Evolutionary conservation across 306 rosid species (phyloP), one percentile per base, ranked within the genome.

Genomic region (Ammopiptanthus mongolicus): DNA sequence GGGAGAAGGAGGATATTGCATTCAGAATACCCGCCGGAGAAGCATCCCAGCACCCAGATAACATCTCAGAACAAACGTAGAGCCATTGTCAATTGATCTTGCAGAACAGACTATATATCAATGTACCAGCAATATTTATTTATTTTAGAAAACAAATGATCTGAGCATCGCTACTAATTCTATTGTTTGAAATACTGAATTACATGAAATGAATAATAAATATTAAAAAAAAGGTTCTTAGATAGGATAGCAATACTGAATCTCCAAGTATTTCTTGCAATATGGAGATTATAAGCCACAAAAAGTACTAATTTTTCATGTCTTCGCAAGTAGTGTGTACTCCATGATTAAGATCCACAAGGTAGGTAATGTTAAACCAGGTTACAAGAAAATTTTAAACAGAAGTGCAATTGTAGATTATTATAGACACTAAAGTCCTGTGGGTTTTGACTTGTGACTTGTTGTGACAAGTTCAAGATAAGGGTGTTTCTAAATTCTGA

Each of bases 41-140:
- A 25, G 28, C 28, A 25, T 25, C 28, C 28, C 28, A 3, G 28
- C 28, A 3, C 28, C 2, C 28, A 0, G 1, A 25, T 25, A 25
- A 25, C 28, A 25, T 25, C 3, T 25, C 28, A 25, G 28, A 25
- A 25, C 28, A 25, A 2, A 25, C 3, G 39, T 28, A 48, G 60
- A 72, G 34, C 51, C 37, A 60, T 19, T 69, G 74, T 62, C 48
- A 55, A 69, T 23, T 64, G 39, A 76, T 76, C 73, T 46, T 34
- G 48, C 12, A 68, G 42, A 76, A 72, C 37, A 71, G 58, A 48
- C 63, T 42, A 58, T 18, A 34, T 41, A 51, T 65, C 42, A 53
- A 19, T 9, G 21, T 59, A 55, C 53, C 36, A 8, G 39, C 23
- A 39, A 19, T 47, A 66, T 31, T 50, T 36, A 72, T 55, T 69